phyloP scores from a whole-genome alignment of 176 grass and related monocot genomes.

The Miscanthus lutarioriparius region DNA sequence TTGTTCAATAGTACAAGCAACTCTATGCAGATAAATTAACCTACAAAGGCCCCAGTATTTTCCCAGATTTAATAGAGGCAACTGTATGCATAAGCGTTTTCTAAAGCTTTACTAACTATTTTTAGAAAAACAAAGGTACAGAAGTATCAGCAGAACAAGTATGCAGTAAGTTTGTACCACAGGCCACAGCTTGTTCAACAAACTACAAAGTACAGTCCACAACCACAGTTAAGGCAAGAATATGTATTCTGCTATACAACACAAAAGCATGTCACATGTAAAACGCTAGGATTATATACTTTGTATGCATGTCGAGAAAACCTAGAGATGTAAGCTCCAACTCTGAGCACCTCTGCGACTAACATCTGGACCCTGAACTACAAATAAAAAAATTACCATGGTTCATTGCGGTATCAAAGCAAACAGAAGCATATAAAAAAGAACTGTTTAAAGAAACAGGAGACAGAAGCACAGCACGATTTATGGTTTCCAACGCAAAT shows the following conservation, averaged over 20 bases:
- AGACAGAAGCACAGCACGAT: background rate
- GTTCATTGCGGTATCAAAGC: background rate
- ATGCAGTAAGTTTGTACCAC: background rate
- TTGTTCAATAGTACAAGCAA: background rate
- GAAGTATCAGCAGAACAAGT: background rate
- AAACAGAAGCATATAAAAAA: background rate
- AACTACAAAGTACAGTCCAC: background rate
- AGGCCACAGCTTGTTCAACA: background rate
- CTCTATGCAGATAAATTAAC: background rate
- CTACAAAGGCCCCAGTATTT: background rate
- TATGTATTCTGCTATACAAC: background rate
- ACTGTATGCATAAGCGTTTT: background rate
- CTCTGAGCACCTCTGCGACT: conserved; percentile 39
- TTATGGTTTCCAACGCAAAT: background rate
- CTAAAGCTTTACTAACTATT: background rate
- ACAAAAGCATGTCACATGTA: conserved; percentile 12
- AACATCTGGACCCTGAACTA: conserved; percentile 48
- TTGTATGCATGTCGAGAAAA: conserved; percentile 31
- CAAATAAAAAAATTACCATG: conserved; percentile 11
- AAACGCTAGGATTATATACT: conserved; percentile 29
- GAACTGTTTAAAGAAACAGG: background rate
- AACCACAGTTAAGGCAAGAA: background rate
- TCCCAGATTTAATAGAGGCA: background rate
- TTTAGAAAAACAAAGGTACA: background rate
- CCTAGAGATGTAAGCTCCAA: conserved; percentile 33